These are phyloP conservation scores for Stagonosporopsis rhizophila DNA, from an alignment of 2,329 filamentous ascomycete genomes.

Conservation along the genomic window DNA sequence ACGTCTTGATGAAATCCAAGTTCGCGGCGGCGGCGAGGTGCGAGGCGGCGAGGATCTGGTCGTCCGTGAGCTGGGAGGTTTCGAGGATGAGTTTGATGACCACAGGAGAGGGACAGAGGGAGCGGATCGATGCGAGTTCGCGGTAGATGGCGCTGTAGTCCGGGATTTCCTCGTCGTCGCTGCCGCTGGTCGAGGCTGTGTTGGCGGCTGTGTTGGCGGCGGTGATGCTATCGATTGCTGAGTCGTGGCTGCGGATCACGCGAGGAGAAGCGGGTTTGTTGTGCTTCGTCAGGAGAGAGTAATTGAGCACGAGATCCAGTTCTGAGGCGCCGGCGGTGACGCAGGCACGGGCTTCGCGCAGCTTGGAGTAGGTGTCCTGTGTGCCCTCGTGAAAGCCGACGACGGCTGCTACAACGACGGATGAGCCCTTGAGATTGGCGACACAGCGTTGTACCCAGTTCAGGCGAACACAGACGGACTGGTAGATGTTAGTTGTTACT, in stretches of 20 bases:
- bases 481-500: slow-evolving; percentile 39
- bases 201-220: slow-evolving; percentile 44
- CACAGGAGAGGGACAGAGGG: slow-evolving; percentile 53
- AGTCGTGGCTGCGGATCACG: slow-evolving; percentile 27
- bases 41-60: slow-evolving; percentile 62
- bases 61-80: slow-evolving; percentile 58
- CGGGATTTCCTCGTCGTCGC: slow-evolving; percentile 36
- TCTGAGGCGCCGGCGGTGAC: slow-evolving; percentile 61
- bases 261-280: slow-evolving; percentile 23
- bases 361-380: slow-evolving; percentile 58
- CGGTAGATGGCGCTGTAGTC: slow-evolving; percentile 60
- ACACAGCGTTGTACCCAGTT: slow-evolving; percentile 60
- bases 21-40: slow-evolving; percentile 60
- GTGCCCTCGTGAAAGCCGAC: slow-evolving; percentile 68
- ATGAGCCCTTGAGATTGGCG: slow-evolving; percentile 56
- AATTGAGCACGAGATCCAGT: slow-evolving; percentile 67
- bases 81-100: slow-evolving; percentile 66
- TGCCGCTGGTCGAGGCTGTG: slow-evolving; percentile 12
- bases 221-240: slow-evolving; percentile 44
- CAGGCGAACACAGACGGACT: slow-evolving; percentile 65
- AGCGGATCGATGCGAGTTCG: slow-evolving; percentile 61
- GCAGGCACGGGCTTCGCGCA: slow-evolving; percentile 59
- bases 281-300: slow-evolving; percentile 52
- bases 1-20: slow-evolving; percentile 67
- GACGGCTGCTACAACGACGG: slow-evolving; percentile 63